These are phyloP conservation scores for Oryza meridionalis DNA, from an alignment of 176 grass and related monocot species.

Conservation along the genomic window DNA sequence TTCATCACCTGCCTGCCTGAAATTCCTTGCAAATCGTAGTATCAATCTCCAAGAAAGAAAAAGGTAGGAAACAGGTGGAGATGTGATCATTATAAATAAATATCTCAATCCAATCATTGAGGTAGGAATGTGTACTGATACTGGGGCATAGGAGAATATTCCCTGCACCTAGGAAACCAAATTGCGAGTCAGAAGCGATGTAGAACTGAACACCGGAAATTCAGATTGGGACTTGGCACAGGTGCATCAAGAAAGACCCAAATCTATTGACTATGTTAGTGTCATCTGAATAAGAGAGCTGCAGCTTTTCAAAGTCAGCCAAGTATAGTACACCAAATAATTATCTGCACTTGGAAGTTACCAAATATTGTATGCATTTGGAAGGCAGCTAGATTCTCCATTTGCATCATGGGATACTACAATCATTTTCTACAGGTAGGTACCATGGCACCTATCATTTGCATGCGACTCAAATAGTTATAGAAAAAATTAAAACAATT, in stretches of 20 bases:
- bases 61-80: neutral
- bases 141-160: neutral
- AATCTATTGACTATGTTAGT: neutral
- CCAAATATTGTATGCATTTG: neutral
- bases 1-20: neutral
- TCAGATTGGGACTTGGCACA: neutral
- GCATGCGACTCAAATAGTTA: too few species aligned
- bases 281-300: neutral
- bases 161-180: neutral
- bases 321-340: neutral
- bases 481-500: too few species aligned
- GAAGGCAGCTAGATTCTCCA: neutral
- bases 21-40: neutral
- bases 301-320: neutral
- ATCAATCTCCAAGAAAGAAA: neutral
- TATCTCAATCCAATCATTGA: conserved; percentile 26
- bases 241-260: neutral
- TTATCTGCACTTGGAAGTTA: neutral
- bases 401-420: neutral
- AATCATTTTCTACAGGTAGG: too few species aligned
- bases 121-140: neutral
- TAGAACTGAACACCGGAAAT: neutral
- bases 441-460: too few species aligned
- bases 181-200: neutral
- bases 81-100: neutral